These are phyloP conservation scores for Haplographium delicatum DNA, from an alignment of 495 filamentous ascomycete genomes.

Conservation along the genomic window DNA sequence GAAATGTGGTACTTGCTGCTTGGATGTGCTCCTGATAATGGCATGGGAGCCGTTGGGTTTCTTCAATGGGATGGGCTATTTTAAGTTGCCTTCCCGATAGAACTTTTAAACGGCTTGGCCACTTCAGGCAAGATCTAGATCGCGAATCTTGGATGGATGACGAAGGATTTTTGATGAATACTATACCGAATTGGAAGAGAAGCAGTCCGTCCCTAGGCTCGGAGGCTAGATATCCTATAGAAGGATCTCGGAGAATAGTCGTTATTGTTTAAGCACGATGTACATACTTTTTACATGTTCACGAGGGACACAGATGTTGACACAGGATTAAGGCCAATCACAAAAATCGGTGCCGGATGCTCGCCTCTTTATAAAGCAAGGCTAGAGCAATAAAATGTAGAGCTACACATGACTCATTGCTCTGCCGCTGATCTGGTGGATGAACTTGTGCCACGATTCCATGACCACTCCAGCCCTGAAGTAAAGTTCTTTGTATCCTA, in stretches of 20 bases:
- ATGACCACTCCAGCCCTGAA: too few species aligned
- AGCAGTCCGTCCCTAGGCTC: background rate
- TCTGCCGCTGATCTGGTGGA: too few species aligned
- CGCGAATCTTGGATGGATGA: background rate
- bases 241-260: conserved; percentile 2
- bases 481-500: too few species aligned
- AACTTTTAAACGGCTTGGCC: conserved; percentile 2
- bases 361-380: too few species aligned
- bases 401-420: too few species aligned
- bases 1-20: conserved; percentile 2
- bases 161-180: conserved; percentile 4
- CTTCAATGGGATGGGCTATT: conserved; percentile 4
- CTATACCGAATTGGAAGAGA: background rate
- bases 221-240: conserved; percentile 1
- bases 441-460: too few species aligned
- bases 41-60: background rate
- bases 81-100: conserved; percentile 1
- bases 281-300: background rate
- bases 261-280: conserved; percentile 1
- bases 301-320: too few species aligned
- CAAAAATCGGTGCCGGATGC: too few species aligned
- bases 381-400: too few species aligned
- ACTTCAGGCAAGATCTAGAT: conserved; percentile 5
- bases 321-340: too few species aligned
- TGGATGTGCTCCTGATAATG: conserved; percentile 5